phyloP scores from a whole-genome alignment of 257 asterid genomes.

The Penstemon davidsonii region DNA sequence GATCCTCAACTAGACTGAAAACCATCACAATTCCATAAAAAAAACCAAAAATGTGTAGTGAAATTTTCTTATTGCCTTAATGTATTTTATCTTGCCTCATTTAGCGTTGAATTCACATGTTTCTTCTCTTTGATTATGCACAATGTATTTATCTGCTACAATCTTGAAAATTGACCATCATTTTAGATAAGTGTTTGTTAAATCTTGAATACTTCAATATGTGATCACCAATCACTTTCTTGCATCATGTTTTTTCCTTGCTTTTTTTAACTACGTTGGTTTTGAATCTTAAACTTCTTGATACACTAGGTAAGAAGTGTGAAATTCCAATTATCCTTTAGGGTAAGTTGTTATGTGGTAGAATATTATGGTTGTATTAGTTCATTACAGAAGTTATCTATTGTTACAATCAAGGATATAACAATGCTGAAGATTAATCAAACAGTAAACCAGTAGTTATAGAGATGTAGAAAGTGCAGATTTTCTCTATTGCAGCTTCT shows the following conservation, averaged over 20 bases:
- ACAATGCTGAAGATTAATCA: conserved; percentile 1
- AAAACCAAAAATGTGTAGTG: conserved; percentile 43
- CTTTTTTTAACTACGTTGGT: background rate
- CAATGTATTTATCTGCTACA: conserved; percentile 3
- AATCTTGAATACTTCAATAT: background rate
- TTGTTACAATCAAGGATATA: conserved; percentile 10
- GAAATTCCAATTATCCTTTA: background rate
- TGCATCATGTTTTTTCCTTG: background rate
- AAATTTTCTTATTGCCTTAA: conserved; percentile 21
- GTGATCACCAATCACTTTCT: background rate
- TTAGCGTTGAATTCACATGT: background rate
- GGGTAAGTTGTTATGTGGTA: background rate
- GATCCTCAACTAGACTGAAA: conserved; percentile 24
- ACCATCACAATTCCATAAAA: background rate
- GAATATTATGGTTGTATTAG: background rate
- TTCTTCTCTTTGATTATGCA: conserved; percentile 17
- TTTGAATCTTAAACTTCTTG: conserved; percentile 13
- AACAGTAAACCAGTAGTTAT: background rate
- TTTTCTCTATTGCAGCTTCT: too few species aligned
- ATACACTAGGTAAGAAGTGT: background rate
- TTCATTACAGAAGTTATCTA: background rate
- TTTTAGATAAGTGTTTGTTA: background rate
- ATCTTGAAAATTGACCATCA: conserved; percentile 8
- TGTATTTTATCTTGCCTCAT: conserved; percentile 3
- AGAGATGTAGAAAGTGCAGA: background rate